Evolutionary conservation across 805 yeast species (phyloP).

Genomic region (Wickerhamomyces chambardii): DNA sequence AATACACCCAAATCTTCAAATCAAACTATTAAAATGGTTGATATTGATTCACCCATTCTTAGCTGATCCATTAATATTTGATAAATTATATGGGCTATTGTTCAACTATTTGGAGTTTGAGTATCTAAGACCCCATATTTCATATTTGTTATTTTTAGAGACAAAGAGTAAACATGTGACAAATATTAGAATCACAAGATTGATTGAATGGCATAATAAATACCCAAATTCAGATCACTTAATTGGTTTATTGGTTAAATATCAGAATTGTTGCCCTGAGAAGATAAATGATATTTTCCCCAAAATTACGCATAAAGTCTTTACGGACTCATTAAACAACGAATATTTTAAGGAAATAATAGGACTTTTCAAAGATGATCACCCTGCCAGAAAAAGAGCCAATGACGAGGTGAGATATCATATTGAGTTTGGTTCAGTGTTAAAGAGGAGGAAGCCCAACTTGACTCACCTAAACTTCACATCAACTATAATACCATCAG

Average conservation of each 20-base stretch:
- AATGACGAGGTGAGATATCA: constrained; percentile 2
- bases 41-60: constrained; percentile 19
- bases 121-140: constrained; percentile 23
- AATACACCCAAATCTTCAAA: constrained; percentile 16
- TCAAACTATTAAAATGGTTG: constrained; percentile 23
- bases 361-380: neutral
- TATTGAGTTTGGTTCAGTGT: constrained; percentile 7
- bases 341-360: neutral
- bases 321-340: constrained; percentile 5
- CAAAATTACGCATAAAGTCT: constrained; percentile 14
- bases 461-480: constrained; percentile 3
- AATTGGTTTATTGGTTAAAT: constrained; percentile 13
- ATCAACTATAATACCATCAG: neutral
- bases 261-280: constrained; percentile 14
- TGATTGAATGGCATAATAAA: constrained; percentile 14
- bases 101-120: constrained; percentile 26
- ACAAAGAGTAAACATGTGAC: constrained; percentile 21
- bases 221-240: constrained; percentile 11
- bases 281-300: constrained; percentile 17
- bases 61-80: constrained; percentile 9
- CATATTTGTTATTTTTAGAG: constrained; percentile 23
- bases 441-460: constrained; percentile 9
- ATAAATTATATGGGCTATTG: constrained; percentile 17
- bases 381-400: neutral
- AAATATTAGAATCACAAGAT: constrained; percentile 17